Evolutionary conservation across 257 asterid species (phyloP), one percentile per base, ranked within the genome.

Genomic region (Misopates orontium): DNA sequence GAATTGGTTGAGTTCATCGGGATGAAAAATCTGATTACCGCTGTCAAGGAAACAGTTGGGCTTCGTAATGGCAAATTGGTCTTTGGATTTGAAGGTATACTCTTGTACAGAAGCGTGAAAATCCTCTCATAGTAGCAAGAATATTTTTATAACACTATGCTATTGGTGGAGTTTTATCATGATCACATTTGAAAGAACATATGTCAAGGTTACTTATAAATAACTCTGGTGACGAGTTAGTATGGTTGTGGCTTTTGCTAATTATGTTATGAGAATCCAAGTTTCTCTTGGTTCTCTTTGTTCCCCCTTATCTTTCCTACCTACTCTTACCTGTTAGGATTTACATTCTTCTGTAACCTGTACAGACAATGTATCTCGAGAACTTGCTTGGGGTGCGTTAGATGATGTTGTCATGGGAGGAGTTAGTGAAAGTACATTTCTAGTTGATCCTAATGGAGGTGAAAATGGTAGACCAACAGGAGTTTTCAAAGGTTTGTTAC

Each of bases 341-440:
- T 62, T 56, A 40, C 58, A n/a, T 58, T 62, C 39, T 62, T 57
- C 56, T 60, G 22, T 71, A 10, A 56, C 22, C 61, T 60, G 55
- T 71, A 61, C 89, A 90, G 97, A 73, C 50, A 83, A 72, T 66
- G 73, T 75, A 61, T 80, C 86, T 23, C 79, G 80, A 79, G 95
- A 90, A 60, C 83, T 90, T 77, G 72, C 87, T 22, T 93, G 99
- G 99, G 99, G 99, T 65, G 85, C 97, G 8, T 76, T 93, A 78
- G 99, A 93, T 79, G 99, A 93, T 79, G 95, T 93, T 71, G 99
- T 93, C 71, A 93, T 93, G 99, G 99, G 99, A 75, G 99, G 99
- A 64, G 97, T 93, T 71, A 93, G 99, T 79, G 95, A 91, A 72
- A 84, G 97, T 79, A 49, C 82, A 61, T 93, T 93, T 76, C 82